Base-by-base conservation (phyloP, 2,329 filamentous ascomycete genomes). In the Aspergillus tanneri region DNA sequence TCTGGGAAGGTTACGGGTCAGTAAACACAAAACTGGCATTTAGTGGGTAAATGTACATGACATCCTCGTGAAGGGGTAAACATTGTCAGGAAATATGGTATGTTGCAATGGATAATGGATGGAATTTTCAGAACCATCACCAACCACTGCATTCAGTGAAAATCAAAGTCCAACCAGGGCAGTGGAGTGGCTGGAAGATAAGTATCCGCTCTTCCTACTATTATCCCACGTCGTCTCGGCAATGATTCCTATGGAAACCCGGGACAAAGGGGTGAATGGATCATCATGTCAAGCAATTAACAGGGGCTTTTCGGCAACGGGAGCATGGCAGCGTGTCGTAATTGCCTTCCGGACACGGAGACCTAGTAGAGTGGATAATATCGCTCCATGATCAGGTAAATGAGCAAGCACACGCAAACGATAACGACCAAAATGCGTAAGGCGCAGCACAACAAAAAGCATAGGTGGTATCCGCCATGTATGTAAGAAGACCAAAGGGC, bases 391-490 rank as follows among this genome's bases (percentile, higher is more conserved):
- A 8, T 32, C 24, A 23, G 25, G 18, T 8, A n/a, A 30, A 19
- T 16, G 25, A 22, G 38, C 16, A 25, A 21, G 5, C 14, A 3
- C 25, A 14, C 10, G n/a, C 7, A 12, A 9, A 19, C 30, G 49
- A 36, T 37, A 32, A 27, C 34, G 43, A 49, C 34, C 34, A 52
- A 46, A 18, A 19, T 23, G 35, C 45, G 34, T 27, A 46, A 36
- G 46, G 34, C 24, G 42, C 44, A 40, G 19, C n/a, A 28, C 37
- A 53, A 44, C 30, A 28, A 41, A 23, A 50, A 52, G 50, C 53
- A 46, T 43, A 53, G 46, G 44, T 54, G 59, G 59, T 61, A 60
- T 61, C 48, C 56, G 51, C 55, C 56, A 56, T 54, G 48, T 49
- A 54, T 44, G 43, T 23, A 56, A 55, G 34, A 49, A 52, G 58